Conservation (phyloP, 2,329 filamentous ascomycete species). For the Fusarium begoniae region DNA sequence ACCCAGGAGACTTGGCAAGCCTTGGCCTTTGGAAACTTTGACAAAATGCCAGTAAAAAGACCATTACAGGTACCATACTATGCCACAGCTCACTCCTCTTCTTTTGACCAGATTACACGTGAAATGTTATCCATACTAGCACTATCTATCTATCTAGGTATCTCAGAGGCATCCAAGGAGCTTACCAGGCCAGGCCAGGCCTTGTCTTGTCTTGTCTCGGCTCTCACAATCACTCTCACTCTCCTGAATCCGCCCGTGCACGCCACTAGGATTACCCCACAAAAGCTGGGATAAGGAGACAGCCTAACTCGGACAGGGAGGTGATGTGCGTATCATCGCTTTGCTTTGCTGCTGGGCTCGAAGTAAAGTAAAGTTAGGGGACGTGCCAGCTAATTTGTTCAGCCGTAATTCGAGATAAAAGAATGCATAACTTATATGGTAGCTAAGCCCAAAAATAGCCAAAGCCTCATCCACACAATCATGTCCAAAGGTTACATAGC, state of each 20-base stretch:
- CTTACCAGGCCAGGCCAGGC: background rate
- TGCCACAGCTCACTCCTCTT: background rate
- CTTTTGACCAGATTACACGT: background rate
- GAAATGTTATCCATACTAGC: background rate
- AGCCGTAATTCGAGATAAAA: background rate
- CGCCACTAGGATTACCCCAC: constrained; percentile 37
- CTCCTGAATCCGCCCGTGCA: constrained; percentile 33
- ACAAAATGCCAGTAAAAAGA: background rate
- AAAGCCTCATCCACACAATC: background rate
- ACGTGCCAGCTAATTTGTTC: constrained; percentile 1
- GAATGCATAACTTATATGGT: background rate
- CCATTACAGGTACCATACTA: background rate
- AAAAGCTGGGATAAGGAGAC: constrained; percentile 38
- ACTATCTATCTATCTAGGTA: background rate
- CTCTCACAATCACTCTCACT: constrained; percentile 1
- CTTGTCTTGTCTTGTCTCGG: background rate
- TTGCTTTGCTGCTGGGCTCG: background rate
- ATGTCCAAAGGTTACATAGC: background rate
- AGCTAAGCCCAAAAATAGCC: background rate
- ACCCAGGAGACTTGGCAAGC: constrained; percentile 31
- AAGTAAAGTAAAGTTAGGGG: background rate
- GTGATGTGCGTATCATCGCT: constrained; percentile 14
- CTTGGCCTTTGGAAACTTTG: background rate
- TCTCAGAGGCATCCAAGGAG: constrained; percentile 33
- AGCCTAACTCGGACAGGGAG: constrained; percentile 32